Percentiles rank a stretch among this genome's conserved stretches.
Conservation (phyloP, 805 yeast genomes). For the Starmera caribaea region DNA sequence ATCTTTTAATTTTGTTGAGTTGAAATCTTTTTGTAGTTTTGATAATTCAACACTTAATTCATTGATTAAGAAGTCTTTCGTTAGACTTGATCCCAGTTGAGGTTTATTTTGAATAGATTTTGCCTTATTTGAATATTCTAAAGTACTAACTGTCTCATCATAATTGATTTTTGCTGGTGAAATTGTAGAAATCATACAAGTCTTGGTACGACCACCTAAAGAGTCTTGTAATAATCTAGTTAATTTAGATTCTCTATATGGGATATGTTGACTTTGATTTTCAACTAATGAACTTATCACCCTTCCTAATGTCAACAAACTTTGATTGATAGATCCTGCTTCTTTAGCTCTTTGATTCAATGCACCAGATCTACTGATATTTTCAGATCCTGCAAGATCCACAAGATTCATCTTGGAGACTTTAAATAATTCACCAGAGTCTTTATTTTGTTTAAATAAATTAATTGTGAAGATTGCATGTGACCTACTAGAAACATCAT, state of each 20-base stretch:
- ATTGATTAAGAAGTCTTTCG: constrained; percentile 38
- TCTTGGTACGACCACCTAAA: constrained; percentile 81
- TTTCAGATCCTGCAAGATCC: constrained; percentile 94
- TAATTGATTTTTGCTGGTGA: constrained; percentile 71
- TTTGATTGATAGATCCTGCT: constrained; percentile 88
- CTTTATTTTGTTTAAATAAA: constrained; percentile 37
- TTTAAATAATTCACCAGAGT: constrained; percentile 35
- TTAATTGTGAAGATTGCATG: constrained; percentile 68
- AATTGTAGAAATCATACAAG: constrained; percentile 79
- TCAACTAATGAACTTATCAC: constrained; percentile 73
- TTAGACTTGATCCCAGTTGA: constrained; percentile 48
- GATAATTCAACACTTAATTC: constrained; percentile 38
- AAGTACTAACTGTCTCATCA: constrained; percentile 79
- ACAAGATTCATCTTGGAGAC: constrained; percentile 76
- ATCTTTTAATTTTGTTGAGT: constrained; percentile 52
- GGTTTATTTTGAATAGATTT: constrained; percentile 69
- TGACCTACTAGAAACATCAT: constrained; percentile 64
- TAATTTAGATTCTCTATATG: constrained; percentile 76
- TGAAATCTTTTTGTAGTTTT: constrained; percentile 45
- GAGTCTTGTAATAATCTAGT: constrained; percentile 71
- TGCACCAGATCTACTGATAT: constrained; percentile 83
- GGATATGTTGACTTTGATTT: constrained; percentile 55
- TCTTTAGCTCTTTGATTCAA: constrained; percentile 79
- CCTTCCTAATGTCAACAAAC: constrained; percentile 77
- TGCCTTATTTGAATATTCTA: constrained; percentile 84